Base-by-base conservation (phyloP, 306 rosid genomes). In the Ormosia semicastrata region DNA sequence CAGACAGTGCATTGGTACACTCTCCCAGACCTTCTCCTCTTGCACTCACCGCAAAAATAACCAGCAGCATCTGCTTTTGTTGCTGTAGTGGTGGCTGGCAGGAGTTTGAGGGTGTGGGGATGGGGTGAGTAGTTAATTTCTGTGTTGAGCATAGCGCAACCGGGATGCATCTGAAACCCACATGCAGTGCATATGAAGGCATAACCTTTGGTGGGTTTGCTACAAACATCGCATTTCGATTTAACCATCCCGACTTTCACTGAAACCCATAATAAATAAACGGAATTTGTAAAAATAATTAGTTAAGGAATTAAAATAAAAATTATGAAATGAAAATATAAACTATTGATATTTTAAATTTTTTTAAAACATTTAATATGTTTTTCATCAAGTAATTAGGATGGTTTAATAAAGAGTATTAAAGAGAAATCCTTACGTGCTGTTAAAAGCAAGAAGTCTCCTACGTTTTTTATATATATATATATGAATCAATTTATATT, bases 141-240 rank as follows among this genome's bases (percentile, higher is more conserved):
- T 0, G 84, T 77, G 67, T 87, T 78, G 56, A 95, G 86, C 94
- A 78, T 88, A 7, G 98, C 94, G 41, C 99, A 95, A 54, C 96
- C 92, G 0, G 99, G 99, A 57, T 93, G 99, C 93, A 93, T 90
- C 74, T 89, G 96, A 84, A 89, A 93, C 41, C 82, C 83, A 54
- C 99, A 93, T 2, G 91, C 91, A 2, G 83, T 64, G 88, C 99
- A 95, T 40, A 88, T 39, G 86, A 86, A 95, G 0, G 88, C 86
- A 39, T 56, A 95, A 0, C 98, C 99, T 87, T 95, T 93, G 70
- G 74, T 81, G 2, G 89, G 77, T 71, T 88, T 92, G 8, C 85
- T 83, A 63, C 99, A 95, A 43, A 91, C 83, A 49, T 93, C 99
- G 30, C 99, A 95, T 83, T 93, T 95, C 0, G 91, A 78, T 66